Evolutionary conservation across 805 yeast genomes (phyloP), one percentile per base, ranked within the genome.

Genomic region (Metschnikowia lochheadii): DNA sequence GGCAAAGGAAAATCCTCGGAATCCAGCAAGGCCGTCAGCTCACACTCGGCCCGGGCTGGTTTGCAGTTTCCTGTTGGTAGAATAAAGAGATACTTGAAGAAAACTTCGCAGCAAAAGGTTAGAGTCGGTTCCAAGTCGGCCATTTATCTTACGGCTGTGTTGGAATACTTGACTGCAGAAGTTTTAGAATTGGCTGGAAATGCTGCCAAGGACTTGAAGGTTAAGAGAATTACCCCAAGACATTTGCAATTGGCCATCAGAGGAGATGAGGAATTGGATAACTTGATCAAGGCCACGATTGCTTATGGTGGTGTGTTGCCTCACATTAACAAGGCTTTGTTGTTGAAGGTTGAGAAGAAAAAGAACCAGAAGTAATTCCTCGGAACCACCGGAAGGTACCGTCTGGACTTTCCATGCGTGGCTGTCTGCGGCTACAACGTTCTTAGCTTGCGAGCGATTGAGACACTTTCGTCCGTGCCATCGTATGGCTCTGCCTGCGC

Each of bases 31-130:
- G 73, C 76, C 45, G 79, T 92, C 20, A 91, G 87, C 61, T 87
- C 96, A 13, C 96, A 91, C 61, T 88, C 96, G 5, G 96, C 96
- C 8, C 84, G 95, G 70, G 97, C 97, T 26, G 97, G 97, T 23
- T 76, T 90, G 68, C 94, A 87, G 69, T 94, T 94, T 76, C 99
- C 99, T 46, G 98, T 95, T 36, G 99, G 99, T 53, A 89, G 99
- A 85, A 90, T 94, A 62, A 92, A 94, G 82, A 84, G 99, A 77
- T 92, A 90, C 69, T 79, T 94, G 71, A 59, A 56, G 78, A 85
- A 80, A 70, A 88, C 86, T 57, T 96, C 96, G 18, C 94, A 89
- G 67, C 89, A 88, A 72, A 80, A 80, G 61, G 73, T 80, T 57
- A 71, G 96, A 69, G 95, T 89, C 44, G 96, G 96, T 52, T 87